Evolutionary conservation across 306 rosid species (phyloP).

Genomic region (Cotoneaster glaucophyllus): DNA sequence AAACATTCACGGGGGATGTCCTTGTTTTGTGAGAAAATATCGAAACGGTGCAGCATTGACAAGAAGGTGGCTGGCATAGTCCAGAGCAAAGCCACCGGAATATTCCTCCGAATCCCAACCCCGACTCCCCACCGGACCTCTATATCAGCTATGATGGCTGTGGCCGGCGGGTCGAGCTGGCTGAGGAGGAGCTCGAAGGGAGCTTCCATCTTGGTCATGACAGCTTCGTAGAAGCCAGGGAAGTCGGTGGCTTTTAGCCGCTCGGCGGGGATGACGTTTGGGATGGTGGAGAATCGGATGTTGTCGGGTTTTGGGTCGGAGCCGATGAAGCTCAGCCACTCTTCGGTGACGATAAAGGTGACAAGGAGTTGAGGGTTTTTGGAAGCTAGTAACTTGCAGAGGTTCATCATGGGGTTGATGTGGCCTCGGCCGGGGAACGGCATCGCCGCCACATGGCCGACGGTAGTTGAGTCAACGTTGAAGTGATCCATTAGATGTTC

Average conservation of each 20-base stretch:
- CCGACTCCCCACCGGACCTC: slow-evolving; percentile 29
- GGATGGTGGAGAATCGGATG: slow-evolving; percentile 26
- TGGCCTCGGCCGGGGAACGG: slow-evolving; percentile 46
- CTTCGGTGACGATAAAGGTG: slow-evolving; percentile 52
- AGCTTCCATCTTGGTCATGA: slow-evolving; percentile 39
- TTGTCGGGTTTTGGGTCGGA: slow-evolving; percentile 28
- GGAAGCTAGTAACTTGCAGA: slow-evolving; percentile 30
- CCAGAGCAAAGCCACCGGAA: slow-evolving; percentile 45
- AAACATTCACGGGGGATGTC: background rate
- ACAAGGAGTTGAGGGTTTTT: slow-evolving; percentile 18
- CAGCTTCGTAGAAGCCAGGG: slow-evolving; percentile 40
- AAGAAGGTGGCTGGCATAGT: slow-evolving; percentile 46
- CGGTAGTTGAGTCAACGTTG: background rate
- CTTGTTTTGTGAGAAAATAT: slow-evolving; percentile 22
- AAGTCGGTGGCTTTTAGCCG: slow-evolving; percentile 28
- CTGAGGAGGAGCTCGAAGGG: slow-evolving; percentile 40
- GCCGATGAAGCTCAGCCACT: slow-evolving; percentile 34
- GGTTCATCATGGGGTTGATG: slow-evolving; percentile 55
- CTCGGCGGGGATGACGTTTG: slow-evolving; percentile 45
- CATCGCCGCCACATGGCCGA: slow-evolving; percentile 34
- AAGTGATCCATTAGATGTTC: too few relatives aligned
- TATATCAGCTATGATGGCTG: slow-evolving; percentile 28
- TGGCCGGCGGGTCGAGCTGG: slow-evolving; percentile 24
- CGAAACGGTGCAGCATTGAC: slow-evolving; percentile 23
- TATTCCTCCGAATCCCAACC: slow-evolving; percentile 29